Conservation (phyloP, 768 basidiomycete species). For the Agaricus blazei region DNA sequence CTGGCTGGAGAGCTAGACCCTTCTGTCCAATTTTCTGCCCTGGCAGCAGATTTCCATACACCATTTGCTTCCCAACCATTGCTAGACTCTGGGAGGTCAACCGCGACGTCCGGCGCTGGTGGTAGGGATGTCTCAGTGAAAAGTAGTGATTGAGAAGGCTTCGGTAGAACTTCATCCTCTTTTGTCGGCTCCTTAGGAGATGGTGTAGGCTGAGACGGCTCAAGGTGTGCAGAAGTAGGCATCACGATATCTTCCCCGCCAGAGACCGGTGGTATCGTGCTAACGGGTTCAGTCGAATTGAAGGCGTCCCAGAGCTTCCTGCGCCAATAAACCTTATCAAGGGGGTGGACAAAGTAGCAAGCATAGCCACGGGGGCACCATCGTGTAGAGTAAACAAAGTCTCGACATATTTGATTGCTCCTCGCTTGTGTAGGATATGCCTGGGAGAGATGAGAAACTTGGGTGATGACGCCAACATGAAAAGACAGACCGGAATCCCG, state of each 20-base stretch:
- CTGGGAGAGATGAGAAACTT: conserved; percentile 14
- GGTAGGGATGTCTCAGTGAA: neutral
- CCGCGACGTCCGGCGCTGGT: neutral
- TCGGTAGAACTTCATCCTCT: neutral
- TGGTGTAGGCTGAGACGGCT: neutral
- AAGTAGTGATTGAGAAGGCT: neutral
- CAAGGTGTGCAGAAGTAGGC: no score
- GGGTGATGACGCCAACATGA: neutral
- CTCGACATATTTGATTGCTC: conserved; percentile 24
- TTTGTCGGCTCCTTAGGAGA: neutral
- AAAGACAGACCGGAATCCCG: conserved; percentile 18
- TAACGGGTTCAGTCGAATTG: no score
- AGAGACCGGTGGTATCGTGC: no score
- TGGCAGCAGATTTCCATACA: neutral
- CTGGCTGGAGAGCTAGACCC: conserved; percentile 4
- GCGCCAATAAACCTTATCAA: no score
- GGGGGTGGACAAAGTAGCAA: no score
- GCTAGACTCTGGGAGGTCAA: neutral
- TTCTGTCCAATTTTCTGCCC: neutral
- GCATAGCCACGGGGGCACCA: no score
- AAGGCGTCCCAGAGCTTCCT: no score
- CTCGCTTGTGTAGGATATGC: conserved; percentile 23
- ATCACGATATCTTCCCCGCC: no score
- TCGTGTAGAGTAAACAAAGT: no score
- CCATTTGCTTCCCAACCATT: conserved; percentile 1